Evolutionary conservation across 2,329 filamentous ascomycete species (phyloP).

Genomic region (Aureobasidium leucospermi): DNA sequence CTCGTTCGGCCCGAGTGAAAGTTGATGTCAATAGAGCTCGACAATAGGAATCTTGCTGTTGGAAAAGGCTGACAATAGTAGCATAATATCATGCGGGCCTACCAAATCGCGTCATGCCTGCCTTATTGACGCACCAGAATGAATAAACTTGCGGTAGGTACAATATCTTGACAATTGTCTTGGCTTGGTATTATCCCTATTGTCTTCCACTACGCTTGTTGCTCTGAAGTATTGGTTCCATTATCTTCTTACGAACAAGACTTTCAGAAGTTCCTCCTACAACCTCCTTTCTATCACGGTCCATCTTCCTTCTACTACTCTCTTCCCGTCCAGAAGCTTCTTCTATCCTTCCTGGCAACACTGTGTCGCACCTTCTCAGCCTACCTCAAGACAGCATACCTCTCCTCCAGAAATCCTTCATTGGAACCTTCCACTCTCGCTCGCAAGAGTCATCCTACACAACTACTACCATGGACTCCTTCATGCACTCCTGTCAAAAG

Average conservation of each 20-base stretch:
- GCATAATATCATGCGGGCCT: neutral
- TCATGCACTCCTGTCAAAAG: conserved; percentile 21
- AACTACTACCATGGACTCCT: conserved; percentile 19
- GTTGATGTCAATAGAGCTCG: neutral
- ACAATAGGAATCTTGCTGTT: conserved; percentile 3
- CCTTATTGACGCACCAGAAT: conserved; percentile 9
- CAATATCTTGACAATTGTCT: neutral
- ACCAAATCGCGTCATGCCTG: neutral
- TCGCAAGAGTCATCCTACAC: neutral
- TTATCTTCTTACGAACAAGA: neutral
- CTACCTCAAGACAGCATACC: neutral
- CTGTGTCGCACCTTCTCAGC: neutral
- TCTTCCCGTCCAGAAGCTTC: neutral
- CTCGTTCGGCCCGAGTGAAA: neutral
- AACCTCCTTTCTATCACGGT: no score
- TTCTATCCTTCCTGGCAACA: neutral
- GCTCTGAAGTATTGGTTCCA: neutral
- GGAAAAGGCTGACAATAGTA: conserved; percentile 2
- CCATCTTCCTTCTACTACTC: neutral
- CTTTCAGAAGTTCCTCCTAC: neutral
- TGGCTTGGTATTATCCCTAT: neutral
- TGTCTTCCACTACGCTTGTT: neutral
- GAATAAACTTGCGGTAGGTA: neutral
- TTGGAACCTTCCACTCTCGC: neutral
- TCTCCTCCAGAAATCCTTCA: neutral